Base-by-base conservation (phyloP, 176 grass and related monocot species). In the Chloris gayana region DNA sequence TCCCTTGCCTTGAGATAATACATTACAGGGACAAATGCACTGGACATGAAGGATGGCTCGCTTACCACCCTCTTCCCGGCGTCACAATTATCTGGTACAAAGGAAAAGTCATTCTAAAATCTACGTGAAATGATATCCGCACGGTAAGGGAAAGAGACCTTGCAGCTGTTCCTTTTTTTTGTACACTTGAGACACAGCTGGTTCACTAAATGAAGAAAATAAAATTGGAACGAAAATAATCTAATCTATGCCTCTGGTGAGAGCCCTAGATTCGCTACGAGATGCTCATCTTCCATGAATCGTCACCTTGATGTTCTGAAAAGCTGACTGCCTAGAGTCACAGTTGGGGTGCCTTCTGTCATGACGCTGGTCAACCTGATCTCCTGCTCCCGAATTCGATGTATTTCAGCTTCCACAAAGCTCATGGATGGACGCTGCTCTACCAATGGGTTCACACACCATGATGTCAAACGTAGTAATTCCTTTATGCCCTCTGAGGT, bases 321-420 rank as follows among this genome's bases (percentile, higher is more conserved):
- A 32, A 99, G 87, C 89, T 99, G 93, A 81, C 97, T 99, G 35
- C 97, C 93, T 65, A 99, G 90, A 72, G 97, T 93, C 17, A 99
- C 88, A n/a, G 85, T 99, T 64, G 97, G 45, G 37, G 79, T 90
- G 50, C 72, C 69, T 76, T 84, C 88, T 41, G 86, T 39, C 93
- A 88, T 90, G 68, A 85, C 58, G 4, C 93, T 93, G 0, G 97
- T 99, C 71, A 90, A 63, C 30, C 84, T 89, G 75, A 99, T 89
- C 79, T 99, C 97, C 34, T 89, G 88, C 26, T 99, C 90, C 1
- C 58, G 86, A 26, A 99, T 93, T 25, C 97, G 81, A 19, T 95
- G 66, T 69, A 99, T 83, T 79, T 99, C 97, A 26, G 86, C 70
- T 69, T 99, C 97, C 14, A 99, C 86, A 54, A 77, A 67, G 49